A percentile compares a stretch with the other conserved stretches of the same genome.
Evolutionary conservation across 176 grass and related monocot genomes (phyloP).

Genomic region (Rhipidocladum racemiflorum): DNA sequence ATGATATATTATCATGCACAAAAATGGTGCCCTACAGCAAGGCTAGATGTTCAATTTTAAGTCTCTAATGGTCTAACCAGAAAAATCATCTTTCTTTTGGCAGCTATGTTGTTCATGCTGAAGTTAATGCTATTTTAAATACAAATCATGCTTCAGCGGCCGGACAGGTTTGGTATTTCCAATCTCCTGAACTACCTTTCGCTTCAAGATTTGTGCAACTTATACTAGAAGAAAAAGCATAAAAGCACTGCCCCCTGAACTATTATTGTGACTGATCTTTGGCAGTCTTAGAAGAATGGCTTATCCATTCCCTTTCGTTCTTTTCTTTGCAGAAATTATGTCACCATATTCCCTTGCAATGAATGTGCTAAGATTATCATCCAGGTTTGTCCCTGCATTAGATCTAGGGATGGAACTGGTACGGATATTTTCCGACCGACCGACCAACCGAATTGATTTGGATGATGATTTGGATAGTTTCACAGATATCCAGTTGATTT

Average conservation of each 20-base stretch:
- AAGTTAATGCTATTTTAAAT: conserved; percentile 98
- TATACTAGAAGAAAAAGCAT: too few species aligned
- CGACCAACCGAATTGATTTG: too few species aligned
- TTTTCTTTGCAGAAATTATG: conserved; percentile 66
- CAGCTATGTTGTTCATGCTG: conserved; percentile 98
- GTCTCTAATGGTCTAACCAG: background rate
- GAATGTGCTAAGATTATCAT: conserved; percentile 99
- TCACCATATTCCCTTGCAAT: conserved; percentile 98
- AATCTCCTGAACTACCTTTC: background rate
- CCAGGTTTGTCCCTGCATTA: conserved; percentile 52
- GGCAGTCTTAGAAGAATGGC: background rate
- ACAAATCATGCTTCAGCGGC: conserved; percentile 96
- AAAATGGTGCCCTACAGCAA: background rate
- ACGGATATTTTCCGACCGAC: too few species aligned
- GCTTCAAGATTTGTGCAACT: too few species aligned
- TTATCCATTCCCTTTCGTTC: conserved; percentile 9
- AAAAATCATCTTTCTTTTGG: conserved; percentile 17
- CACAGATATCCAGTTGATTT: too few species aligned
- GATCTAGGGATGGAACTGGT: too few species aligned
- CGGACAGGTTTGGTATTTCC: conserved; percentile 21
- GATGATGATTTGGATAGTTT: too few species aligned
- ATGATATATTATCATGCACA: background rate
- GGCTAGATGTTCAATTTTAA: conserved; percentile 4
- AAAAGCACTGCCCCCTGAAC: too few species aligned
- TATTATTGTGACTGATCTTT: background rate